These are phyloP conservation scores for Xylariaceae sp. DNA, from an alignment of 2,329 filamentous ascomycete genomes.

Conservation along the genomic window DNA sequence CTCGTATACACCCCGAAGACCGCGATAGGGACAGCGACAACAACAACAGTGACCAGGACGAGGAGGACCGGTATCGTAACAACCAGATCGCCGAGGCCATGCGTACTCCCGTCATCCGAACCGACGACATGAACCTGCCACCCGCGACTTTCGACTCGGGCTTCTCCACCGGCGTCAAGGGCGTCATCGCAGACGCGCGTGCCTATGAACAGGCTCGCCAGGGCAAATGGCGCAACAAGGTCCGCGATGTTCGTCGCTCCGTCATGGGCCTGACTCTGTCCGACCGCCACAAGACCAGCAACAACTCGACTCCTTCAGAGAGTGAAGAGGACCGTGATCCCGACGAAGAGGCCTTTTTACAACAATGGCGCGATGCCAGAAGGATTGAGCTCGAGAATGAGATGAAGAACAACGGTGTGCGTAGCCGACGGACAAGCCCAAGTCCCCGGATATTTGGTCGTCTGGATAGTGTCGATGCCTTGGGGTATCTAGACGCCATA, in stretches of 20 bases:
- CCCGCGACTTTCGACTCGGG: conserved; percentile 62
- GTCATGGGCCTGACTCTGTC: conserved; percentile 49
- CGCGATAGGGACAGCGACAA: conserved; percentile 44
- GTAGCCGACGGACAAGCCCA: conserved; percentile 68
- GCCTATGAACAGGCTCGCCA: conserved; percentile 67
- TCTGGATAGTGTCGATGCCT: conserved; percentile 79
- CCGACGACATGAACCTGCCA: conserved; percentile 53
- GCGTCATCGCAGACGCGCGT: conserved; percentile 79
- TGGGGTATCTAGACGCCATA: conserved; percentile 92
- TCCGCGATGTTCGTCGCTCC: conserved; percentile 50
- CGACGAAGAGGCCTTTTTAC: conserved; percentile 77
- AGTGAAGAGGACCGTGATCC: conserved; percentile 49
- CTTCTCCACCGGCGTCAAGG: conserved; percentile 76
- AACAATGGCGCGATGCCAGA: conserved; percentile 78
- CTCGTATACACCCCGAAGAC: conserved; percentile 56
- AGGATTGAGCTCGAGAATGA: conserved; percentile 71
- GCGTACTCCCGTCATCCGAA: conserved; percentile 55
- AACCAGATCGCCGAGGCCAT: conserved; percentile 59
- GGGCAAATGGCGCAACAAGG: conserved; percentile 50
- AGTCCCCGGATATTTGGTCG: conserved; percentile 74
- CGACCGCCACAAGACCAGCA: conserved; percentile 27
- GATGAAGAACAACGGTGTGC: conserved; percentile 47
- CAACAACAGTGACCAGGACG: conserved; percentile 49
- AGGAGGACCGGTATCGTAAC: conserved; percentile 51
- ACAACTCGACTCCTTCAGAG: conserved; percentile 33